A percentile compares a stretch with the other conserved stretches of the same genome.
Evolutionary conservation across 108 stramenopile genomes (phyloP).

Genomic region (Mayamaea pseudoterrestris): DNA sequence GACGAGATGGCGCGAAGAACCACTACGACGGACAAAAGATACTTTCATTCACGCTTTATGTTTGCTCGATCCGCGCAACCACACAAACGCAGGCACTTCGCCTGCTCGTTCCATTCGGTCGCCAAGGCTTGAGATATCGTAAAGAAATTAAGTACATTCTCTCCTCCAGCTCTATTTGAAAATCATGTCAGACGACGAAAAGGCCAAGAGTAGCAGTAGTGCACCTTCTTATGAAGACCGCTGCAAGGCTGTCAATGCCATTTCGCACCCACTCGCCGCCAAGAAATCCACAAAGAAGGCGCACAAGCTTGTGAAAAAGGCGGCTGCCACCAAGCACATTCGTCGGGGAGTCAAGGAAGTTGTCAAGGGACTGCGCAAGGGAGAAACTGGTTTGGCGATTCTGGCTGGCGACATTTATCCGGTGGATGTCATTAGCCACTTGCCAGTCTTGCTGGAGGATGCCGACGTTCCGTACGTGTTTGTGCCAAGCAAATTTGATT

Average conservation of each 20-base stretch:
- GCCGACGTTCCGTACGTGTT: slow-evolving; percentile 90
- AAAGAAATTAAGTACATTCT: background rate
- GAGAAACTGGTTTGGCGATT: slow-evolving; percentile 87
- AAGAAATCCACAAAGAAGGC: slow-evolving; percentile 95
- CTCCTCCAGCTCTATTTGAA: background rate
- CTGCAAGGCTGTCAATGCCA: slow-evolving; percentile 75
- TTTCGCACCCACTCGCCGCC: slow-evolving; percentile 87
- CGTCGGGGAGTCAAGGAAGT: slow-evolving; percentile 98
- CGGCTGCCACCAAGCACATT: slow-evolving; percentile 64
- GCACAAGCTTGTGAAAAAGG: slow-evolving; percentile 96
- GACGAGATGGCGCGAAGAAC: too few species aligned
- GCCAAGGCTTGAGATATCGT: too few species aligned
- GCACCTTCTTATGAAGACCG: slow-evolving; percentile 91
- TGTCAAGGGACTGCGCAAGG: slow-evolving; percentile 94
- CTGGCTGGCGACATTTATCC: slow-evolving; percentile 98
- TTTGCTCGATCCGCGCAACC: too few species aligned
- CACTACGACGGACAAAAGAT: too few species aligned
- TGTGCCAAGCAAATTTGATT: slow-evolving; percentile 93
- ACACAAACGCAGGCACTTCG: too few species aligned
- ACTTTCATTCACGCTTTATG: too few species aligned
- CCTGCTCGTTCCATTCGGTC: too few species aligned
- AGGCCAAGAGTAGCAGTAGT: slow-evolving; percentile 10
- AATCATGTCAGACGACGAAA: background rate
- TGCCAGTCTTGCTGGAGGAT: slow-evolving; percentile 93
- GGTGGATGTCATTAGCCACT: slow-evolving; percentile 91